Evolutionary conservation across 2,329 filamentous ascomycete genomes (phyloP), one percentile per base, ranked within the genome.

Genomic region (Coleophoma eucalyptorum): DNA sequence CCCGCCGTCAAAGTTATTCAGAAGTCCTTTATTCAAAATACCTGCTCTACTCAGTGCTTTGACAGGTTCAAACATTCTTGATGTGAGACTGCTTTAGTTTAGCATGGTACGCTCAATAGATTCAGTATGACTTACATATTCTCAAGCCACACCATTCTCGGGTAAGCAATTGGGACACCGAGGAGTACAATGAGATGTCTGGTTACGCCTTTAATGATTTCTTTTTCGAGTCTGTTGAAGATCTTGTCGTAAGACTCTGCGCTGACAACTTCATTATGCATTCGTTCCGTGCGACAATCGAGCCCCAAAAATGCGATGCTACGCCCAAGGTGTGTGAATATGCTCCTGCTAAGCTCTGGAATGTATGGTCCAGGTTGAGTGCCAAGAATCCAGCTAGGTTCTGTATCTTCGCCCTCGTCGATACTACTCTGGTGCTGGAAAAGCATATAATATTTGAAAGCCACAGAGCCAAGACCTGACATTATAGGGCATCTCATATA

Each of bases 401-500:
- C 95, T 3, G 88, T 81, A 34, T 79, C 76, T 58, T 95, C 86
- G 0, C 86, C 90, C 71, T 99, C 94, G 43, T 86, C 81, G 1
- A 83, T 73, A 3, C 96, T 76, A 58, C 88, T 96, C 68, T 99
- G 95, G 61, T 99, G 94, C 68, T 99, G 94, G 73, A 99, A 99
- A 8, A 99, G 79, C 84, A 99, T 87, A 64, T 99, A 99, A 70
- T 97, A 99, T 68, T 99, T 99, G 80, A 94, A 97, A 0, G 93
- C 93, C 46, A 97, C 84, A 35, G 87, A 88, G 2, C 94, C 95
- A 8, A 99, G 70, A 0, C 95, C 94, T 2, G 86, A 87, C 66
- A 99, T 96, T 0, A 97, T 89, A 1, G 90, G 87, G 3, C 89
- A 90, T 57, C 81, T 83, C 90, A 97, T 97, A 63, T 96, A 94